Conservation (phyloP, 345 rosid genomes). For the Eucalyptus shirleyi region DNA sequence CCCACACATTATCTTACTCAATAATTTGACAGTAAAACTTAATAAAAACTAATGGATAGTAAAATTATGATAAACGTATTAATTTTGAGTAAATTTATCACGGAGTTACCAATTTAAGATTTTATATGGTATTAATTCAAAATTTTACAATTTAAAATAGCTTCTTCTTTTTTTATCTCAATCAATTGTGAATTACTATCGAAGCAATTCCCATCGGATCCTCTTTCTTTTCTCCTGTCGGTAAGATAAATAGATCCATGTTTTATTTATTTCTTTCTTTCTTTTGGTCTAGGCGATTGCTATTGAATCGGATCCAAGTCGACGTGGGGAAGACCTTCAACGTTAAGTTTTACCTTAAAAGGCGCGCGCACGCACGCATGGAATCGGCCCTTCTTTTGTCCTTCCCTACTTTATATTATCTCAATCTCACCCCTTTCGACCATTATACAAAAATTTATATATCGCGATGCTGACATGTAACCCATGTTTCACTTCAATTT, state of each 20-base stretch:
- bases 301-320: neutral
- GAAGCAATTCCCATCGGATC: neutral
- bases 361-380: neutral
- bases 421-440: neutral
- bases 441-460: neutral
- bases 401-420: neutral
- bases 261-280: neutral
- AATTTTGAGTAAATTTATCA: fast-evolving
- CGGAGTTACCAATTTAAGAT: fast-evolving
- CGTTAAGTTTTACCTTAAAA: neutral
- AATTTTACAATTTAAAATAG: neutral
- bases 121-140: neutral
- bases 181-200: neutral
- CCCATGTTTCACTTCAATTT: neutral
- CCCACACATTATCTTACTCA: fast-evolving
- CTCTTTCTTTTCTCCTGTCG: neutral
- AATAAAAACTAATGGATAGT: fast-evolving
- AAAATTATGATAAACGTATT: fast-evolving
- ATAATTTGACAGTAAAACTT: fast-evolving
- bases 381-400: neutral
- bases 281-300: neutral
- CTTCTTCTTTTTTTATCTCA: neutral
- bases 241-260: neutral
- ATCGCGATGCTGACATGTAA: neutral
- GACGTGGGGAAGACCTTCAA: neutral